These are phyloP conservation scores for Poterioochromonas sp. DNA, from an alignment of 352 stramenopile genomes.

Conservation along the genomic window DNA sequence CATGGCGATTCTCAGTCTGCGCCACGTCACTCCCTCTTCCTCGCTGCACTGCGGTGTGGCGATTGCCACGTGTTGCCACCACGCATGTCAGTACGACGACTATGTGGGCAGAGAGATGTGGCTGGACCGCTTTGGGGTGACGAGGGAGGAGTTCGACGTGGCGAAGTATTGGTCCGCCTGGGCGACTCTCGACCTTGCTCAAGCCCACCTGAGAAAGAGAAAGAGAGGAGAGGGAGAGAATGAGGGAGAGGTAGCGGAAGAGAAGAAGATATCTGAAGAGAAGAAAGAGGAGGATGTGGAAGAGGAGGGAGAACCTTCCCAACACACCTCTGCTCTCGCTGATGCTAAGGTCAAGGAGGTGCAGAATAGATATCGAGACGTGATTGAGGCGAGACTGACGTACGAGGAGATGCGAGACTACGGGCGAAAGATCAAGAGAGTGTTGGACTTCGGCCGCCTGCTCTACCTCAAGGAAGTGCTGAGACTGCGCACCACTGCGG, in stretches of 20 bases:
- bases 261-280: not conserved
- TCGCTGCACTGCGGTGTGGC: not conserved
- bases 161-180: not conserved
- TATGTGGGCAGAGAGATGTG: conserved; percentile 19
- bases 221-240: not conserved
- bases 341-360: not conserved
- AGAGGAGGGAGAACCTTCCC: not conserved
- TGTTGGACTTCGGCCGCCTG: not conserved
- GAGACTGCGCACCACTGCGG: not conserved
- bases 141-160: not conserved
- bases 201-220: not conserved
- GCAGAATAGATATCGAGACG: not conserved
- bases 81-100: not conserved
- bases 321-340: not conserved
- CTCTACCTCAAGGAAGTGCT: not conserved
- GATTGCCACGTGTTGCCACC: conserved; percentile 22
- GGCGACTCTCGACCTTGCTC: not conserved
- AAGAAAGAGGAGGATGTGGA: not conserved
- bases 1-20: conserved; percentile 1
- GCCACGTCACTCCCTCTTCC: not conserved
- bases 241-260: not conserved
- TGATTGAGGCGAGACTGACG: not conserved
- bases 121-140: not conserved
- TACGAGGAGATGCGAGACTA: not conserved
- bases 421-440: not conserved